Percentiles rank a stretch among this genome's conserved stretches.
phyloP scores from a whole-genome alignment of 768 basidiomycete species.

The Wakefieldia striispora region DNA sequence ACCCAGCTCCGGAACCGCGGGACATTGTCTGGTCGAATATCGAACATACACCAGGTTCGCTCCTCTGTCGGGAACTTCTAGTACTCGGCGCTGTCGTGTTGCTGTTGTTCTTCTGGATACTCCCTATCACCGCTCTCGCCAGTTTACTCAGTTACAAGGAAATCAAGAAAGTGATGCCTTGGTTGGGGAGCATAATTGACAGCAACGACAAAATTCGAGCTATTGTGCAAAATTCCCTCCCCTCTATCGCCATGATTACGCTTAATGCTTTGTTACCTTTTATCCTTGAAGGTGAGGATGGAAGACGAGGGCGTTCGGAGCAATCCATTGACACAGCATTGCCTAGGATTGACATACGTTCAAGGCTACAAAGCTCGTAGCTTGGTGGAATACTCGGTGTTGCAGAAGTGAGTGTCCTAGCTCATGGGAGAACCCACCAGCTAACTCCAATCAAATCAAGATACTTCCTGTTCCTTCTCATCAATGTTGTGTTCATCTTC shows the following conservation, averaged over 20 bases:
- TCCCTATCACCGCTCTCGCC: slow-evolving; percentile 87
- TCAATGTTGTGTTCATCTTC: slow-evolving; percentile 95
- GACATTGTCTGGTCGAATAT: slow-evolving; percentile 96
- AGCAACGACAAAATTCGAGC: slow-evolving; percentile 76
- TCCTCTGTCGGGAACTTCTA: slow-evolving; percentile 66
- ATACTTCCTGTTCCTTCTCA: slow-evolving; percentile 89
- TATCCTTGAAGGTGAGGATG: slow-evolving; percentile 70
- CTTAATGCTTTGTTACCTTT: slow-evolving; percentile 90
- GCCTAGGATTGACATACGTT: slow-evolving; percentile 67
- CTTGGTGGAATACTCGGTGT: slow-evolving; percentile 88
- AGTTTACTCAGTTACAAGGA: slow-evolving; percentile 88
- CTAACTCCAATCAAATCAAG: slow-evolving; percentile 39
- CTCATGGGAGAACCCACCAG: background rate
- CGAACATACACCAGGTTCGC: slow-evolving; percentile 55
- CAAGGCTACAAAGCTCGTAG: slow-evolving; percentile 90
- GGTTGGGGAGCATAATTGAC: slow-evolving; percentile 84
- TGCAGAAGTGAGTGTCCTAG: slow-evolving; percentile 71
- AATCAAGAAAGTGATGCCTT: slow-evolving; percentile 87
- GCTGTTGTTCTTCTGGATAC: slow-evolving; percentile 87
- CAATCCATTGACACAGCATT: slow-evolving; percentile 25
- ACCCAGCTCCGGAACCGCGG: slow-evolving; percentile 86
- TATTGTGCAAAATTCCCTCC: slow-evolving; percentile 92
- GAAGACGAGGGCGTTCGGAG: background rate
- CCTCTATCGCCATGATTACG: slow-evolving; percentile 84
- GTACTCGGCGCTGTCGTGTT: slow-evolving; percentile 68